phyloP scores from a whole-genome alignment of 2,329 filamentous ascomycete species.

The Pseudogymnoascus sp. region DNA sequence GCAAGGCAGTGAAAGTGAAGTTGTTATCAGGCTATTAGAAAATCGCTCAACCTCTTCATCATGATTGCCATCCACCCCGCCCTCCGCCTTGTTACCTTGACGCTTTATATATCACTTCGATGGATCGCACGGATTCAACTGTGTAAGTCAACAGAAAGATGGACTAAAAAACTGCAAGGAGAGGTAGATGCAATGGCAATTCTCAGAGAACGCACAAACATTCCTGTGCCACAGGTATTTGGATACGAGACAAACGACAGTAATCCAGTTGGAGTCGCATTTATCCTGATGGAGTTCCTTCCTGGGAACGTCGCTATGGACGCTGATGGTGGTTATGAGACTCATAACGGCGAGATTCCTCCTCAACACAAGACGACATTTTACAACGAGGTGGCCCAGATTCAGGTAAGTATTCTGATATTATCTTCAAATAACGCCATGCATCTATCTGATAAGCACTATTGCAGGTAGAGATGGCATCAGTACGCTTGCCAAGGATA shows the following conservation, averaged over 20 bases:
- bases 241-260: neutral
- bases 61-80: too few species aligned
- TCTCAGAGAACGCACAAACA: neutral
- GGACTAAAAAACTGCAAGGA: neutral
- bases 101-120: neutral
- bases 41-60: too few species aligned
- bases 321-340: neutral
- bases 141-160: neutral
- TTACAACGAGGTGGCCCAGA: neutral
- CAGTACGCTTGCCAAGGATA: slow-evolving; percentile 36
- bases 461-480: slow-evolving; percentile 23
- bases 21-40: too few species aligned
- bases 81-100: too few species aligned
- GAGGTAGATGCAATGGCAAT: neutral
- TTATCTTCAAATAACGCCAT: slow-evolving; percentile 45
- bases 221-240: neutral
- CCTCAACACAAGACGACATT: neutral
- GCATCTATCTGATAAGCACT: slow-evolving; percentile 43
- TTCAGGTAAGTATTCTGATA: neutral
- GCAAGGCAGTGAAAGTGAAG: too few species aligned
- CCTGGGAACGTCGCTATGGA: neutral
- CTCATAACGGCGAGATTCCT: neutral
- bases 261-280: neutral
- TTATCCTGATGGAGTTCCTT: neutral
- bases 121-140: neutral